These are phyloP conservation scores for Priceomyces medius DNA, from an alignment of 805 yeast species.

Conservation along the genomic window DNA sequence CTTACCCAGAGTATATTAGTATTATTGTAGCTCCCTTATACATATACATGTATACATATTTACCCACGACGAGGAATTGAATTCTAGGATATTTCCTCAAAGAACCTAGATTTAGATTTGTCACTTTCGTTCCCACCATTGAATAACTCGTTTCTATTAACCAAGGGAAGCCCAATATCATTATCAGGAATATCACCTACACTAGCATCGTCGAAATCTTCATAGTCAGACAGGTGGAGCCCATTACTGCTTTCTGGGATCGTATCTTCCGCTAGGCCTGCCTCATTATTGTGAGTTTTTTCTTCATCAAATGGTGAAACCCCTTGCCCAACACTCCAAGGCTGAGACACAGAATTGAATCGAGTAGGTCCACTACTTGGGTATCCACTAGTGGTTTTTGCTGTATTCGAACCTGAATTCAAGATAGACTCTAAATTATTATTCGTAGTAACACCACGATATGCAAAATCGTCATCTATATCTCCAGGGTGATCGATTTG, in stretches of 20 bases:
- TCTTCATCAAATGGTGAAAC: conserved; percentile 18
- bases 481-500: conserved; percentile 12
- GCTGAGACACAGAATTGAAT: conserved; percentile 24
- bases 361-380: conserved; percentile 23
- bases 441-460: conserved; percentile 44
- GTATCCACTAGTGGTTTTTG: conserved; percentile 12
- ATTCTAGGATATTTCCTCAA: conserved; percentile 16
- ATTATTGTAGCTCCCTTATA: too few species aligned
- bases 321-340: conserved; percentile 20
- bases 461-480: conserved; percentile 33
- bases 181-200: conserved; percentile 13
- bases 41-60: background rate
- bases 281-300: background rate
- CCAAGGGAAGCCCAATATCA: conserved; percentile 11
- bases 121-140: conserved; percentile 7
- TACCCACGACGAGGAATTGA: background rate
- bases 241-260: too few species aligned
- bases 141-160: conserved; percentile 9
- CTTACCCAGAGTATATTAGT: too few species aligned
- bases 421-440: conserved; percentile 44
- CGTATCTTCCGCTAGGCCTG: background rate
- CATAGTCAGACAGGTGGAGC: too few species aligned
- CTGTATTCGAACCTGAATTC: conserved; percentile 17
- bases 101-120: conserved; percentile 22
- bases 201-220: conserved; percentile 3